phyloP scores from a whole-genome alignment of 768 basidiomycete species.

The Russula foetens region DNA sequence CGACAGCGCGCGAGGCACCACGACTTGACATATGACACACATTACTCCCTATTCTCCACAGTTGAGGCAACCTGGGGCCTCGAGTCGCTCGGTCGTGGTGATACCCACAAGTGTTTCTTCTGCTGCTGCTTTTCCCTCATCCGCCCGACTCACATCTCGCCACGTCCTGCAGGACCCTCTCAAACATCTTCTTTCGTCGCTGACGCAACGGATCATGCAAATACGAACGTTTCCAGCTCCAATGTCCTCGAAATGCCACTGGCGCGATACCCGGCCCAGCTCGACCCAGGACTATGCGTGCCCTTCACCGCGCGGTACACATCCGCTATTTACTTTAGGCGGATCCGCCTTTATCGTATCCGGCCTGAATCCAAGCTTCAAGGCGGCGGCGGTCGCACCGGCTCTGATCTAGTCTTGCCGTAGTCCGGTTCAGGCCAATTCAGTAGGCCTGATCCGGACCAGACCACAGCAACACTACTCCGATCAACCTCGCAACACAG shows the following conservation, averaged over 20 bases:
- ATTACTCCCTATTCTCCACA: conserved; percentile 50
- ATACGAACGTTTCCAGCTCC: conserved; percentile 26
- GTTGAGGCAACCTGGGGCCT: conserved; percentile 56
- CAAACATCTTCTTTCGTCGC: conserved; percentile 52
- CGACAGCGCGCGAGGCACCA: conserved; percentile 32
- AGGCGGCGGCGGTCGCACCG: conserved; percentile 13
- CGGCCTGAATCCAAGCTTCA: conserved; percentile 31
- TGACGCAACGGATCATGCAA: conserved; percentile 36
- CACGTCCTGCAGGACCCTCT: conserved; percentile 22
- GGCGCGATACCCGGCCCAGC: conserved; percentile 36
- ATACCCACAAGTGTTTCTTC: conserved; percentile 38
- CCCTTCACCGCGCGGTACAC: conserved; percentile 39
- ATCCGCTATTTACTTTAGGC: conserved; percentile 31
- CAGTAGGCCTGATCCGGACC: too few species aligned
- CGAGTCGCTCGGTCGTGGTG: conserved; percentile 50
- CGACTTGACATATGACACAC: conserved; percentile 50
- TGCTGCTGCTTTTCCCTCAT: neutral
- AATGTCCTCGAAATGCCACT: conserved; percentile 31
- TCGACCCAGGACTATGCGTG: conserved; percentile 34
- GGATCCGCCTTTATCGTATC: conserved; percentile 33
- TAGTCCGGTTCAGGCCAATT: too few species aligned
- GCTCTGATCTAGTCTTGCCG: too few species aligned
- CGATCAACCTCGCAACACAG: conserved; percentile 34
- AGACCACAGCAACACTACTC: too few species aligned
- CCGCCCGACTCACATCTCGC: neutral